A percentile compares a stretch with the other conserved stretches of the same genome.
These are phyloP conservation scores for Scenedesmus sp. DNA, from an alignment of 163 green algal genomes.

Conservation along the genomic window DNA sequence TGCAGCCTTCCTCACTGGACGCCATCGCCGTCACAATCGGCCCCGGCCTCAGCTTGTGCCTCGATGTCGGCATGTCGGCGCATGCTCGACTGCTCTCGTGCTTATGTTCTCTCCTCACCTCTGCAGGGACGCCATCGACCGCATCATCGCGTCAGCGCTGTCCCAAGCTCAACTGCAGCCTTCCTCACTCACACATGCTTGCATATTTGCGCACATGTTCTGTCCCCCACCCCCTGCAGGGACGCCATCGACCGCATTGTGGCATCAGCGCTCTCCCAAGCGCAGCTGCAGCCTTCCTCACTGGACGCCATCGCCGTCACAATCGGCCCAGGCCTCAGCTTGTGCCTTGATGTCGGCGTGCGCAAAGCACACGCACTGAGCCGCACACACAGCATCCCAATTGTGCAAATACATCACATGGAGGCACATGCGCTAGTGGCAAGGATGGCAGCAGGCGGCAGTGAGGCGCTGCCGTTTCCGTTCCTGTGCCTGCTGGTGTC, in stretches of 20 bases:
- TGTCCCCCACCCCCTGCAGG: too few relatives aligned
- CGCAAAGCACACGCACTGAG: slow-evolving; percentile 87
- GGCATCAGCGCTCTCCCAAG: slow-evolving; percentile 71
- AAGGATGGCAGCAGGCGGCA: slow-evolving; percentile 42
- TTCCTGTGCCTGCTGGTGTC: slow-evolving; percentile 98
- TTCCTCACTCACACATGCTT: too few relatives aligned
- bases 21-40: slow-evolving; percentile 96
- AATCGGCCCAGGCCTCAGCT: slow-evolving; percentile 92
- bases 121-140: slow-evolving; percentile 93
- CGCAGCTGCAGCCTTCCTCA: slow-evolving; percentile 71
- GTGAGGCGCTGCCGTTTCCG: slow-evolving; percentile 76
- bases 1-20: slow-evolving; percentile 77
- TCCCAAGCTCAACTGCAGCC: slow-evolving; percentile 67
- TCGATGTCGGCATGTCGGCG: slow-evolving; percentile 96
- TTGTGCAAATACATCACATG: slow-evolving; percentile 98
- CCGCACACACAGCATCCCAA: slow-evolving; percentile 69
- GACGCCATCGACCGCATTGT: slow-evolving; percentile 92
- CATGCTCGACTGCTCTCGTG: too few relatives aligned
- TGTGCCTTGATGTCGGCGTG: slow-evolving; percentile 96
- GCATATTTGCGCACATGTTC: too few relatives aligned
- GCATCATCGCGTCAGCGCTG: slow-evolving; percentile 81
- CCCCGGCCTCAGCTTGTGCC: slow-evolving; percentile 94
- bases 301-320: slow-evolving; percentile 95
- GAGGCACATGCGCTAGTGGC: slow-evolving; percentile 72
- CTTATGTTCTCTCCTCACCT: too few relatives aligned